A percentile compares a stretch with the other conserved stretches of the same genome.
Evolutionary conservation across 768 basidiomycete species (phyloP).

Genomic region (Trichaptum fuscoviolaceum): DNA sequence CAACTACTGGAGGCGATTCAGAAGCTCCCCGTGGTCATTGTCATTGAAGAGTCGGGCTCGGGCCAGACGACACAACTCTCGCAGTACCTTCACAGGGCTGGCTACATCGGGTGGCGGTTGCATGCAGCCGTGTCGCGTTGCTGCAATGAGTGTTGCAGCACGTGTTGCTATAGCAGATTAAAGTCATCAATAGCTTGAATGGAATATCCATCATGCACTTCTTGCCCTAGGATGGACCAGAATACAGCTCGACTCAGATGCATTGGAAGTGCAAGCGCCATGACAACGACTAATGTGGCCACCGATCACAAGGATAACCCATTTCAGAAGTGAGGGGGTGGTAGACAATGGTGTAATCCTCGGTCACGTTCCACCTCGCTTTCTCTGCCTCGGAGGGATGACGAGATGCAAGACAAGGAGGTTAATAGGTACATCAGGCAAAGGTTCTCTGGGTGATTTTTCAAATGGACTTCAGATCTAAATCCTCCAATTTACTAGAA

Average conservation of each 20-base stretch:
- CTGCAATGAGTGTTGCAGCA: conserved; percentile 99
- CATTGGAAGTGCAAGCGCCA: conserved; percentile 61
- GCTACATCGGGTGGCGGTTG: conserved; percentile 92
- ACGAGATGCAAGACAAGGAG: conserved; percentile 81
- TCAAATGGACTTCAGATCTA: conserved; percentile 5
- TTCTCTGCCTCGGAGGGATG: conserved; percentile 71
- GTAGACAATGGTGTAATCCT: conserved; percentile 82
- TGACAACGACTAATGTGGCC: conserved; percentile 55
- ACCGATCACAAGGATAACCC: conserved; percentile 71
- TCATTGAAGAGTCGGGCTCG: conserved; percentile 97
- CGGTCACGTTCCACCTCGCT: conserved; percentile 55
- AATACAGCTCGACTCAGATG: conserved; percentile 74
- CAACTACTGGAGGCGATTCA: conserved; percentile 84
- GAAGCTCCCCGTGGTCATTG: conserved; percentile 91
- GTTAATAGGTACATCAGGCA: conserved; percentile 86
- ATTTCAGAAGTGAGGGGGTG: conserved; percentile 73
- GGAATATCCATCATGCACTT: conserved; percentile 87
- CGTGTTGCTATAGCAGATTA: conserved; percentile 68
- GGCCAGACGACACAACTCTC: conserved; percentile 98
- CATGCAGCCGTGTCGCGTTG: conserved; percentile 97
- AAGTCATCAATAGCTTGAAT: conserved; percentile 75
- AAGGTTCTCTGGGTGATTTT: conserved; percentile 55
- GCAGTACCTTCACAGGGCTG: conserved; percentile 97
- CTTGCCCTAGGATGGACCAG: conserved; percentile 45
- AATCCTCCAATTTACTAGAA: conserved; percentile 1